These are phyloP conservation scores for Bombardia bombarda DNA, from an alignment of 495 filamentous ascomycete species.

Conservation along the genomic window DNA sequence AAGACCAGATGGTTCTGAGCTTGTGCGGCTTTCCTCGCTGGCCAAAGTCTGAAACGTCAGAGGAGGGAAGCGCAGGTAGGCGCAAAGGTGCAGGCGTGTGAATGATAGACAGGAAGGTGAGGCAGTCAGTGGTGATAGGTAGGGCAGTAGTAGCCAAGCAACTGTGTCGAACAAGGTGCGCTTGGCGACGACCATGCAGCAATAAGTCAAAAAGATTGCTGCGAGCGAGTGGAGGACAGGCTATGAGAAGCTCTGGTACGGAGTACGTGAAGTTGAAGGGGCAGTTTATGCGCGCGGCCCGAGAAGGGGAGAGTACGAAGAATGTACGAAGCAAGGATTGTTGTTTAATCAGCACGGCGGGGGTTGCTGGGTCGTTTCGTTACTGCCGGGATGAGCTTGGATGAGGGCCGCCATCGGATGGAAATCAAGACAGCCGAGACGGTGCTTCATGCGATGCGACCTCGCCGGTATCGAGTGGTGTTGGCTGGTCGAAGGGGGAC, in stretches of 20 bases:
- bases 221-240: too few relatives aligned
- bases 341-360: too few relatives aligned
- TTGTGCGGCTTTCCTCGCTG: neutral
- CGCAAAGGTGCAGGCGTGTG: too few relatives aligned
- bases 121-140: neutral
- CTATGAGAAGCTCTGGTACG: too few relatives aligned
- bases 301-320: neutral
- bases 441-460: slow-evolving; percentile 13
- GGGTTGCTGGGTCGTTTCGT: slow-evolving; percentile 9
- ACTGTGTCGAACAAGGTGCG: too few relatives aligned
- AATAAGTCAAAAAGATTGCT: too few relatives aligned
- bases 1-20: slow-evolving; percentile 1
- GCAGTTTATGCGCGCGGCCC: neutral
- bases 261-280: too few relatives aligned
- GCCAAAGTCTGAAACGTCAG: slow-evolving; percentile 1
- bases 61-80: too few relatives aligned
- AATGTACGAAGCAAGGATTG: neutral
- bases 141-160: too few relatives aligned
- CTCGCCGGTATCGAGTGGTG: neutral
- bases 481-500: neutral
- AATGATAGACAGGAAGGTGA: neutral
- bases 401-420: slow-evolving; percentile 7
- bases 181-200: too few relatives aligned
- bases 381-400: too few relatives aligned
- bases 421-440: slow-evolving; percentile 6